phyloP scores from a whole-genome alignment of 495 filamentous ascomycete species.

The Penicilliopsis zonata region DNA sequence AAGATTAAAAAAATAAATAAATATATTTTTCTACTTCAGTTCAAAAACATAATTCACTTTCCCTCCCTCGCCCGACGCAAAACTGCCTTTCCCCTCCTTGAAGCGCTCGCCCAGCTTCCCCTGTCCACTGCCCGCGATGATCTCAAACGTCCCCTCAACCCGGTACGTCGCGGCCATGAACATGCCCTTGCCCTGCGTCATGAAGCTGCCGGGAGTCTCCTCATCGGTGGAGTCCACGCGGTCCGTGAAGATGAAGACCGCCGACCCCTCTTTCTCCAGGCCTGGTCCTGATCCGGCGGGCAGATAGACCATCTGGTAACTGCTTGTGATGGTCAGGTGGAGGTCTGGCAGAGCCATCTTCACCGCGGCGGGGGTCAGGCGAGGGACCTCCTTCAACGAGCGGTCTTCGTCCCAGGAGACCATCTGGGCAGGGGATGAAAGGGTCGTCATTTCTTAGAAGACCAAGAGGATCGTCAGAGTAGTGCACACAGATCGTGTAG shows the following conservation, averaged over 20 bases:
- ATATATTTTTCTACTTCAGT: no score
- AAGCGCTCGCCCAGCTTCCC: slow-evolving; percentile 1
- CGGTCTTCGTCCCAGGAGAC: slow-evolving; percentile 1
- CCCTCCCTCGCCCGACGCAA: no score
- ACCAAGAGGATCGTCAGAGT: no score
- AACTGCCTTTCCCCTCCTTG: slow-evolving; percentile 1
- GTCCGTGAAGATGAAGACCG: slow-evolving; percentile 1
- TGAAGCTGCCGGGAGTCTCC: not conserved
- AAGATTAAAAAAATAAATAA: no score
- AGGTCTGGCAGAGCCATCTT: not conserved
- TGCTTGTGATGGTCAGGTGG: not conserved
- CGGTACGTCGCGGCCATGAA: not conserved
- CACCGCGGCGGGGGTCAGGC: slow-evolving; percentile 1
- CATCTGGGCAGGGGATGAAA: not conserved
- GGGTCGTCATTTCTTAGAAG: no score
- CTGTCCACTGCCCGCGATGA: not conserved
- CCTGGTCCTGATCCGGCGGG: slow-evolving; percentile 1
- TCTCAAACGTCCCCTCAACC: not conserved
- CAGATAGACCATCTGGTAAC: slow-evolving; percentile 1
- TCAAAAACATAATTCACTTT: no score
- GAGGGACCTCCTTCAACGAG: not conserved
- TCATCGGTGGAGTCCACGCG: not conserved
- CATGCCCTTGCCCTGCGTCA: slow-evolving; percentile 1
- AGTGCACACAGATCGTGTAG: no score
- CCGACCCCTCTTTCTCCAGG: slow-evolving; percentile 1